These are phyloP conservation scores for Ogataea salicorniae DNA, from an alignment of 805 yeast species.

Conservation along the genomic window DNA sequence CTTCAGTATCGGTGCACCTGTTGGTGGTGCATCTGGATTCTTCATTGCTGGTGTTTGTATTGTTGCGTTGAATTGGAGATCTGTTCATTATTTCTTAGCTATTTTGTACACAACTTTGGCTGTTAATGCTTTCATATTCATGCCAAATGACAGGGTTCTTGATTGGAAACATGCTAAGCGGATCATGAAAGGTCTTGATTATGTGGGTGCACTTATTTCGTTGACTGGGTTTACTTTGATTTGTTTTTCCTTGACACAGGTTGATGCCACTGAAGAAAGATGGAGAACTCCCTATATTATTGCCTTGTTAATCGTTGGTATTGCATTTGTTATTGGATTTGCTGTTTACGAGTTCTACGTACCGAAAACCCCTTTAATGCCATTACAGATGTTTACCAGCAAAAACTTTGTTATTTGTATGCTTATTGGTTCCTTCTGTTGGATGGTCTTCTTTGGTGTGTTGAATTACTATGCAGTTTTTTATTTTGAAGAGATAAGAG, in stretches of 20 bases:
- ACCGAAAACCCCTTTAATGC: conserved; percentile 43
- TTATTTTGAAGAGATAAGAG: conserved; percentile 37
- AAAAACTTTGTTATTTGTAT: conserved; percentile 36
- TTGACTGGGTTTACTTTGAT: conserved; percentile 36
- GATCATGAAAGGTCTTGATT: conserved; percentile 32
- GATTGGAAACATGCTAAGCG: conserved; percentile 22
- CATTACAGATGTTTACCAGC: conserved; percentile 37
- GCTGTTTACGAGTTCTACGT: conserved; percentile 35
- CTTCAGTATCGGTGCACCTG: conserved; percentile 43
- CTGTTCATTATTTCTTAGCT: conserved; percentile 36
- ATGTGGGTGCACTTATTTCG: conserved; percentile 39
- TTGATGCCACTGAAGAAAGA: conserved; percentile 34
- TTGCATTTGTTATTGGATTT: conserved; percentile 29
- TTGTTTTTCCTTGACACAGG: conserved; percentile 41
- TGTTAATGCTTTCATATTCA: conserved; percentile 18
- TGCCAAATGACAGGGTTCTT: conserved; percentile 34
- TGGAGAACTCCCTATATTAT: conserved; percentile 46
- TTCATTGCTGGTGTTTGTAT: conserved; percentile 40
- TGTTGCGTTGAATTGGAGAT: conserved; percentile 37
- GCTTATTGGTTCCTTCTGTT: conserved; percentile 32
- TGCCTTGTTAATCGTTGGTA: conserved; percentile 37
- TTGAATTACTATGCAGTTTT: conserved; percentile 36
- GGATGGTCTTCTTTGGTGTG: conserved; percentile 40
- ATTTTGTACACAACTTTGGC: conserved; percentile 31
- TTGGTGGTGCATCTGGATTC: conserved; percentile 41